Base-by-base conservation (phyloP, 2,329 filamentous ascomycete species). In the Sporothrix protearum region DNA sequence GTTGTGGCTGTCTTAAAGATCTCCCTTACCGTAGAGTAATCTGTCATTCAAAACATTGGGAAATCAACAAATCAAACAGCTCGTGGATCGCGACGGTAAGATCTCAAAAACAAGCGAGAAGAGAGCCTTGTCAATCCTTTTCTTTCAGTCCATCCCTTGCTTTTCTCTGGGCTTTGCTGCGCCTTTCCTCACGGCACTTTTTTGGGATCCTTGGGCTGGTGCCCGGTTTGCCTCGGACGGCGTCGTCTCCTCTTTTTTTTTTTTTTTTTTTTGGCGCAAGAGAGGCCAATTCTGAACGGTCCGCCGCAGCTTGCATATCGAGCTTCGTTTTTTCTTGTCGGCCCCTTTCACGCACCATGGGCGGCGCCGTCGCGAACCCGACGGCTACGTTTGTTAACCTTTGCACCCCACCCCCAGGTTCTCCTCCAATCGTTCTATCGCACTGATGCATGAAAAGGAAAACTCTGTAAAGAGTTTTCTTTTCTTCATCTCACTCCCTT, bases 401-500 rank as follows among this genome's bases (percentile, higher is more conserved):
- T 10, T 14, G 12, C 12, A 22, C 9, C 22, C 64, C 64, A 68
- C 64, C 28, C 36, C 10, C 47, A 8, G 30, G 9, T 39, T 39
- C n/a, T 49, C n/a, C 10, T 55, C 66, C 66, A 68, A 68, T 68
- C 66, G 66, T 14, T 42, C 4, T 30, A 57, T 10, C 33, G 33
- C 49, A 28, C 4, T 30, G 57, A 5, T n/a, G 33, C 49, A 68
- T 33, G n/a, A 51, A 39, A 68, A n/a, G 33, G 42, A 68, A 68
- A 55, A 68, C 33, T 55, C 49, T 68, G 66, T 42, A 57, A 55
- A 68, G 49, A 68, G n/a, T 45, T 68, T 68, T 68, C 30, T 19
- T 14, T 39, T 7, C 3, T 12, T 7, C 33, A 36, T 2, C 33
- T 12, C 33, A 22, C 19, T 61, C 30, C 4, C 3, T 14, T n/a